Conservation (phyloP, 2,329 filamentous ascomycete species). For the Neofusicoccum sp. region DNA sequence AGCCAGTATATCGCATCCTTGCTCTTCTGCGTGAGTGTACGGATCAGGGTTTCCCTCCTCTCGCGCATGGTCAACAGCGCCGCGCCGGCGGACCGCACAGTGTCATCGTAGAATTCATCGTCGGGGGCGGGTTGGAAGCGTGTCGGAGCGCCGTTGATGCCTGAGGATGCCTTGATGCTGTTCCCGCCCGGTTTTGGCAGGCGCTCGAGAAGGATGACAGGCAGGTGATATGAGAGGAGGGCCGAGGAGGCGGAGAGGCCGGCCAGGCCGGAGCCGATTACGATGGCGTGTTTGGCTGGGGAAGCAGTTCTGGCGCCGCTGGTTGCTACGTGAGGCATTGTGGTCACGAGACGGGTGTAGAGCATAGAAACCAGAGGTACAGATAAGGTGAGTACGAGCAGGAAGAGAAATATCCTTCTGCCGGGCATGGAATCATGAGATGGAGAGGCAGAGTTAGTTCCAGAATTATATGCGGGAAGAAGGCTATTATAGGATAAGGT, state of each 20-base stretch:
- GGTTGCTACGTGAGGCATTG: background rate
- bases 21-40: conserved; percentile 52
- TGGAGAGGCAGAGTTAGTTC: background rate
- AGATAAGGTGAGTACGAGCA: conserved; percentile 4
- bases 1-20: conserved; percentile 60
- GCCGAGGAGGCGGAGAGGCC: conserved; percentile 60
- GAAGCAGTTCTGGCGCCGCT: background rate
- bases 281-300: conserved; percentile 48
- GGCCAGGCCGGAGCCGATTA: conserved; percentile 68
- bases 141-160: conserved; percentile 66
- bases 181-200: conserved; percentile 64
- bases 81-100: conserved; percentile 58
- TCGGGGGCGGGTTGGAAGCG: conserved; percentile 54
- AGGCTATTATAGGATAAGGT: too few species aligned
- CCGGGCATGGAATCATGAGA: background rate
- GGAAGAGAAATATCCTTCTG: background rate
- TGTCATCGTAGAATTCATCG: conserved; percentile 57
- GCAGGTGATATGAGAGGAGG: conserved; percentile 55
- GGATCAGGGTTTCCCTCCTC: conserved; percentile 50
- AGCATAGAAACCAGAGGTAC: conserved; percentile 14
- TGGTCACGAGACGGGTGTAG: background rate
- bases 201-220: conserved; percentile 63
- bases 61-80: conserved; percentile 33
- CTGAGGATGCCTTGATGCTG: conserved; percentile 68
- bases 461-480: too few species aligned